These are phyloP conservation scores for Cystobasidium slooffiae DNA, from an alignment of 1,284 basidiomycete genomes.

Conservation along the genomic window DNA sequence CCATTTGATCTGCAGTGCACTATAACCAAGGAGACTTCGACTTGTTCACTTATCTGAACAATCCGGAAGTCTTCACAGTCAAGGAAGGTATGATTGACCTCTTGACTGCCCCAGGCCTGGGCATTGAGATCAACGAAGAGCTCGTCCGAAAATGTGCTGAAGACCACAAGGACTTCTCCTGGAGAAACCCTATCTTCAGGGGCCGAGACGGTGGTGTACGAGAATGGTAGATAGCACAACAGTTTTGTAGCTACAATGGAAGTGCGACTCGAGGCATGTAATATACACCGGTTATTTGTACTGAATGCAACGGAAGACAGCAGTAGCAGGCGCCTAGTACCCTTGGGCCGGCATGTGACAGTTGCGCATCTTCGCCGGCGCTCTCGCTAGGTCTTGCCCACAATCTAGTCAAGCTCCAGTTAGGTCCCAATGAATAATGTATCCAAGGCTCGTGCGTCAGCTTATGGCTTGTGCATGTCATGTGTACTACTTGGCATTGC, in stretches of 20 bases:
- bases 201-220: neutral
- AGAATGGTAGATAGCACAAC: neutral
- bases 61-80: constrained; percentile 66
- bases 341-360: too few relatives aligned
- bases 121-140: constrained; percentile 70
- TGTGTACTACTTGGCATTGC: neutral
- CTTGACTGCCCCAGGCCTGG: constrained; percentile 68
- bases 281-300: neutral
- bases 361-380: too few relatives aligned
- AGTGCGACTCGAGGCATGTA: neutral
- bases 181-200: constrained; percentile 62
- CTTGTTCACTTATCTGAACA: constrained; percentile 64
- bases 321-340: too few relatives aligned
- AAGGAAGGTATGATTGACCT: constrained; percentile 66
- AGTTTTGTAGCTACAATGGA: neutral
- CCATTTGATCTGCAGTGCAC: constrained; percentile 57
- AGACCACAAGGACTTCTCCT: constrained; percentile 58
- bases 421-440: too few relatives aligned
- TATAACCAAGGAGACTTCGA: constrained; percentile 71
- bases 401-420: too few relatives aligned
- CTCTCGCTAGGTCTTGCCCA: too few relatives aligned
- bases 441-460: too few relatives aligned
- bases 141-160: constrained; percentile 64
- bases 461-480: neutral
- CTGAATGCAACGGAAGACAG: neutral